phyloP scores from a whole-genome alignment of 768 basidiomycete species.

The Lactarius hengduanensis region DNA sequence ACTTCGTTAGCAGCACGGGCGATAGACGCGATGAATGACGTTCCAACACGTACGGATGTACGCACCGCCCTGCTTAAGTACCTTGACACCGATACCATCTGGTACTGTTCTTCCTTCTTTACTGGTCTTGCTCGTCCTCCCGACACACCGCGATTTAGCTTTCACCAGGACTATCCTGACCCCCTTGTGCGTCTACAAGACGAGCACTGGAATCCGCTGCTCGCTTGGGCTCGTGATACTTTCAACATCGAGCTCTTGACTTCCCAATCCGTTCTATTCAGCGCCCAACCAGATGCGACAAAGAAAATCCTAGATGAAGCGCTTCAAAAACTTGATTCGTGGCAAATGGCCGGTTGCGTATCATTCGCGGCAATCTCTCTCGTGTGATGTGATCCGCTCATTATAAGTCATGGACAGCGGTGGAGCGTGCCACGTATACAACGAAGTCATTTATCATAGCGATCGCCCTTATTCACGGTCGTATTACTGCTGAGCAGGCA shows the following conservation, averaged over 20 bases:
- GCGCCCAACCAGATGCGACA: slow-evolving; percentile 68
- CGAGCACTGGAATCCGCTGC: slow-evolving; percentile 84
- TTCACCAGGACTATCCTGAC: slow-evolving; percentile 76
- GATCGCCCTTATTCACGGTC: slow-evolving; percentile 76
- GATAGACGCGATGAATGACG: slow-evolving; percentile 70
- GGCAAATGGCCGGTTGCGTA: slow-evolving; percentile 82
- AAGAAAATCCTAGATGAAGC: slow-evolving; percentile 55
- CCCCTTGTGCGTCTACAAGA: slow-evolving; percentile 75
- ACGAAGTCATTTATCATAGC: slow-evolving; percentile 91
- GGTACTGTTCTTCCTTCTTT: slow-evolving; percentile 45
- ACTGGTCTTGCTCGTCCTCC: neutral
- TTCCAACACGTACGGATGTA: slow-evolving; percentile 57
- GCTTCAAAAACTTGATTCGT: slow-evolving; percentile 66
- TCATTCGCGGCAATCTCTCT: neutral
- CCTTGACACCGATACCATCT: slow-evolving; percentile 92
- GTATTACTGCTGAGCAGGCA: slow-evolving; percentile 79
- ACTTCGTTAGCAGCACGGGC: slow-evolving; percentile 91
- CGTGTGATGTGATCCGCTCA: slow-evolving; percentile 3
- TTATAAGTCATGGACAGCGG: slow-evolving; percentile 48
- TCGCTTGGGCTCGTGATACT: slow-evolving; percentile 70
- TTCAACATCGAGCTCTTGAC: slow-evolving; percentile 67
- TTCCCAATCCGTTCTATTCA: slow-evolving; percentile 69
- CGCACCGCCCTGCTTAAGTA: slow-evolving; percentile 72
- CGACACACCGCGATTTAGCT: slow-evolving; percentile 46
- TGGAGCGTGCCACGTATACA: slow-evolving; percentile 87